Conservation (phyloP, 1,139 yeast species). For the Kodamaea alishanica region DNA sequence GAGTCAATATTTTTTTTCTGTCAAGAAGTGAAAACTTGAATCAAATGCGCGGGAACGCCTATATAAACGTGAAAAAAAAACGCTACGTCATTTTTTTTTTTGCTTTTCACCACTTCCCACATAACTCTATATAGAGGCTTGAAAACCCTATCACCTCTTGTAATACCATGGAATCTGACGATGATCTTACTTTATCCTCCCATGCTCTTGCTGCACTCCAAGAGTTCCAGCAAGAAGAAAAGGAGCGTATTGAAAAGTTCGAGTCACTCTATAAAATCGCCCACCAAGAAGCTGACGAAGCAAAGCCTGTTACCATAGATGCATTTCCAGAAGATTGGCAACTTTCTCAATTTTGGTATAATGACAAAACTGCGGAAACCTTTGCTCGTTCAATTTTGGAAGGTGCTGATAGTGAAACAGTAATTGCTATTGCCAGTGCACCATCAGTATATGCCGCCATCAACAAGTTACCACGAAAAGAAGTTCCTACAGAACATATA, state of each 20-base stretch:
- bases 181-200: constrained; percentile 52
- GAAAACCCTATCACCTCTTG: neutral
- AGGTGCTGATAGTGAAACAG: constrained; percentile 70
- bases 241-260: constrained; percentile 56
- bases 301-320: constrained; percentile 42
- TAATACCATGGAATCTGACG: constrained; percentile 35
- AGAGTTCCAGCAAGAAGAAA: constrained; percentile 68
- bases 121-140: neutral
- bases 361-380: constrained; percentile 63
- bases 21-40: neutral
- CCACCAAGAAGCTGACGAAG: constrained; percentile 44
- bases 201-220: constrained; percentile 74
- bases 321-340: constrained; percentile 91
- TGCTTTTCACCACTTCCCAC: neutral
- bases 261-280: constrained; percentile 55
- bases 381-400: constrained; percentile 68
- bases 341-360: constrained; percentile 86
- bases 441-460: constrained; percentile 91
- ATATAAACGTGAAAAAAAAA: neutral
- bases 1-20: constrained; percentile 5
- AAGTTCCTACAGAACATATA: constrained; percentile 62
- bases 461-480: constrained; percentile 45
- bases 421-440: constrained; percentile 76
- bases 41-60: neutral
- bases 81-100: constrained; percentile 1